Base-by-base conservation (phyloP, 2,329 filamentous ascomycete species). In the Aspergillus caelatus region DNA sequence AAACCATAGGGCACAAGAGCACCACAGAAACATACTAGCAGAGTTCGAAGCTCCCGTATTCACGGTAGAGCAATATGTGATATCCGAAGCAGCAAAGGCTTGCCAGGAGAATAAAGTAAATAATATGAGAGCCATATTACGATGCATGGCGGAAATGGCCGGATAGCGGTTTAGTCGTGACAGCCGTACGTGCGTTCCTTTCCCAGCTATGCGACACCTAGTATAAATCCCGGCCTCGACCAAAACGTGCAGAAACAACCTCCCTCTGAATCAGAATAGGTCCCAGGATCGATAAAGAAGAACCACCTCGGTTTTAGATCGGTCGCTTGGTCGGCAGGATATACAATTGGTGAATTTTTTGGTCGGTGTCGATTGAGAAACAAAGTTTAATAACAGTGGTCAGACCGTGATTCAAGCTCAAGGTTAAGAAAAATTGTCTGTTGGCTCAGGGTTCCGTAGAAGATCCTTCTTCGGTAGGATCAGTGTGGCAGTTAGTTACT, bases 21-120 rank as follows among this genome's bases (percentile, higher is more conserved):
- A 10, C 45, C 28, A 52, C 6, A 28, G 46, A 32, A 21, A 71
- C 80, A 59, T 77, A 81, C 80, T 74, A 41, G 72, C 65, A 30
- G 72, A 67, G 60, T 71, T 77, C 19, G 71, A 72, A 4, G 78
- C 67, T 45, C 80, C 81, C n/a, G 81, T 84, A 63, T 83, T 83
- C 9, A 74, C 70, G 2, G 75, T 72, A 19, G 82, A 80, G 70
- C 82, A 84, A 63, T 79, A 82, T 52, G 71, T 67, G 32, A 81
- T 69, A 23, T 68, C 67, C 10, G 76, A 68, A 12, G 64, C 62
- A 12, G 63, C 68, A 14, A 65, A 63, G 32, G 67, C 67, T n/a
- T 72, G 65, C 63, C 57, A 65, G 30, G 73, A 68, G 54, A 77
- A 61, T 36, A 77, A 63, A 36, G 70, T 69, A 50, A 75, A 54